Percentiles rank a stretch among this genome's conserved stretches.
Evolutionary conservation across 495 filamentous ascomycete genomes (phyloP).

Genomic region (Neurospora intermedia): DNA sequence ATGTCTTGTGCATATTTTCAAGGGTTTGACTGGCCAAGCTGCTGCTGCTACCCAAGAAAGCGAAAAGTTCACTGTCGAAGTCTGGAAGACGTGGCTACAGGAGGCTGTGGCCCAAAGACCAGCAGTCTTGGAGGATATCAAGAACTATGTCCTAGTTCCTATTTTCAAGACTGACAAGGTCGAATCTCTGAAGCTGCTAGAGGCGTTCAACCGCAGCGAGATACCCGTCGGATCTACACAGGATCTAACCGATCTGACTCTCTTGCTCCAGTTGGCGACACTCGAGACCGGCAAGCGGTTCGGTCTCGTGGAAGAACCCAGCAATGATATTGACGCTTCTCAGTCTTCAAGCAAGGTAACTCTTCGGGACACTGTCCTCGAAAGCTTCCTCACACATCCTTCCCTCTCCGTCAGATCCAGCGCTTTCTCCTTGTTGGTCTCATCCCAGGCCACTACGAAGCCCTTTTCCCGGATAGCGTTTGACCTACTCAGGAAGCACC

Average conservation of each 20-base stretch:
- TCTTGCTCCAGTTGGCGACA: slow-evolving; percentile 51
- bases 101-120: slow-evolving; percentile 35
- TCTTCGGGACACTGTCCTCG: slow-evolving; percentile 33
- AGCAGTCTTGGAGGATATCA: slow-evolving; percentile 52
- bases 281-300: slow-evolving; percentile 71
- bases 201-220: slow-evolving; percentile 26
- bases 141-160: slow-evolving; percentile 60
- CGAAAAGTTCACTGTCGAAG: slow-evolving; percentile 23
- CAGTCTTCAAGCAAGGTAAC: slow-evolving; percentile 18
- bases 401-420: slow-evolving; percentile 56
- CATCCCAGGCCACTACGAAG: slow-evolving; percentile 56
- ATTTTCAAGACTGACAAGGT: slow-evolving; percentile 51
- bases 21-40: slow-evolving; percentile 16
- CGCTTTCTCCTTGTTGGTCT: slow-evolving; percentile 63
- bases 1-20: slow-evolving; percentile 48
- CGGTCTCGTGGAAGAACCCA: slow-evolving; percentile 62
- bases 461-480: slow-evolving; percentile 53
- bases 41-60: slow-evolving; percentile 7
- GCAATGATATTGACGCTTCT: slow-evolving; percentile 30
- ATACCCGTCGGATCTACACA: slow-evolving; percentile 31
- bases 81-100: slow-evolving; percentile 41
- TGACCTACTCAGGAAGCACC: slow-evolving; percentile 44
- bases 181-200: slow-evolving; percentile 47
- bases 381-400: slow-evolving; percentile 49
- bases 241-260: slow-evolving; percentile 40